Conservation (phyloP, 495 filamentous ascomycete genomes). For the Penicillium canariense region DNA sequence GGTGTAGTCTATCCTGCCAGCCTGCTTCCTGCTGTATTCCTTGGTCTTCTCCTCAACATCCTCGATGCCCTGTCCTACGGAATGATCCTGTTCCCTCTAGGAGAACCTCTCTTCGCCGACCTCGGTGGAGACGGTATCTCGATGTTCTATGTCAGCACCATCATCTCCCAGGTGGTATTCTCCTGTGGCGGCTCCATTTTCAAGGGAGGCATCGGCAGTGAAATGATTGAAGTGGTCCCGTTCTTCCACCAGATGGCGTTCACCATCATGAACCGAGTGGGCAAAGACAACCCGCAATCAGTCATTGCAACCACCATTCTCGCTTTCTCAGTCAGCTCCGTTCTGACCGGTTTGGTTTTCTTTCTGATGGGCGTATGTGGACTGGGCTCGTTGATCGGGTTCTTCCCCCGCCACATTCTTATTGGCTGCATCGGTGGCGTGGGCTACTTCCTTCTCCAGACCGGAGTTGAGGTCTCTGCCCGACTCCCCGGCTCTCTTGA, state of each 20-base stretch:
- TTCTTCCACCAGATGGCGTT: constrained; percentile 98
- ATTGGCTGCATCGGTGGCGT: constrained; percentile 97
- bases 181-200: constrained; percentile 83
- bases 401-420: constrained; percentile 94
- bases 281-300: constrained; percentile 74
- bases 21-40: constrained; percentile 77
- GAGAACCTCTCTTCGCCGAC: constrained; percentile 74
- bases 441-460: constrained; percentile 91
- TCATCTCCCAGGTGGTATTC: constrained; percentile 90
- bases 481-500: constrained; percentile 78
- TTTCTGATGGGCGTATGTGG: constrained; percentile 82
- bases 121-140: constrained; percentile 92
- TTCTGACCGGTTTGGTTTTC: constrained; percentile 88
- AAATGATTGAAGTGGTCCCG: constrained; percentile 97
- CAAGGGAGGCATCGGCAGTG: constrained; percentile 90
- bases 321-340: constrained; percentile 84
- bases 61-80: constrained; percentile 94
- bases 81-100: constrained; percentile 93
- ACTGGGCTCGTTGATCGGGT: constrained; percentile 87
- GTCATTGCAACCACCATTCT: constrained; percentile 91
- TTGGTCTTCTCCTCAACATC: constrained; percentile 87
- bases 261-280: constrained; percentile 75
- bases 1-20: constrained; percentile 63
- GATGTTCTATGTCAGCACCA: constrained; percentile 98
- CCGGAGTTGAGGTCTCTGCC: constrained; percentile 92